Conservation (phyloP, 2,329 filamentous ascomycete species). For the Exophiala sp. region DNA sequence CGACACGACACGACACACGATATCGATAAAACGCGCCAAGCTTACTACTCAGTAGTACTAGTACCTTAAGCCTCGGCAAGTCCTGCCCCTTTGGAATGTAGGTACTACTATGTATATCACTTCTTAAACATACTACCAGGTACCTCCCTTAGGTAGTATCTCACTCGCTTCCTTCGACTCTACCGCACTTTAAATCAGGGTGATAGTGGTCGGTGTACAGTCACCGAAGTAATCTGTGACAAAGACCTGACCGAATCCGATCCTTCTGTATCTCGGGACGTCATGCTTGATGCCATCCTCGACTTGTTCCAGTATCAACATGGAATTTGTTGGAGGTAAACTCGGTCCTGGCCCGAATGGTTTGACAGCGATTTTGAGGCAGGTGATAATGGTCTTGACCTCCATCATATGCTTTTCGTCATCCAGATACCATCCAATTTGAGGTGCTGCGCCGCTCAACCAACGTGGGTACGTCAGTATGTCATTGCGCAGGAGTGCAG, state of each 20-base stretch:
- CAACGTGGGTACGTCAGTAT: neutral
- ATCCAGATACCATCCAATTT: slow-evolving; percentile 1
- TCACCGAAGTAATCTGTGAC: slow-evolving; percentile 9
- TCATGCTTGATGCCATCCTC: neutral
- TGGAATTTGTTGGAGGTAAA: slow-evolving; percentile 9
- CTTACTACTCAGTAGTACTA: too few species aligned
- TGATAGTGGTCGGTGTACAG: neutral
- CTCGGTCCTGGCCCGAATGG: slow-evolving; percentile 7
- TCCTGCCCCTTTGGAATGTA: too few species aligned
- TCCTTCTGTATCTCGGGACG: slow-evolving; percentile 3
- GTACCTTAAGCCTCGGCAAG: too few species aligned
- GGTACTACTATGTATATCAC: too few species aligned
- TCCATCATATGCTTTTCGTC: neutral
- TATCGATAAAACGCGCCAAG: neutral
- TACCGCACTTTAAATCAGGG: neutral
- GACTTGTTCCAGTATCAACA: slow-evolving; percentile 1
- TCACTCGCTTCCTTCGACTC: too few species aligned
- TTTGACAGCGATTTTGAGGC: slow-evolving; percentile 5
- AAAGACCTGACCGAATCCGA: slow-evolving; percentile 5
- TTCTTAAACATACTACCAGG: too few species aligned
- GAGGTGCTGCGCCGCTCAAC: neutral
- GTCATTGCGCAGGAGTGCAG: neutral
- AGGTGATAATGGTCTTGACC: neutral
- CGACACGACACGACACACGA: too few species aligned
- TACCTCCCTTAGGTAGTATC: too few species aligned